Conservation (phyloP, 306 rosid genomes). For the Casuarina glauca region DNA sequence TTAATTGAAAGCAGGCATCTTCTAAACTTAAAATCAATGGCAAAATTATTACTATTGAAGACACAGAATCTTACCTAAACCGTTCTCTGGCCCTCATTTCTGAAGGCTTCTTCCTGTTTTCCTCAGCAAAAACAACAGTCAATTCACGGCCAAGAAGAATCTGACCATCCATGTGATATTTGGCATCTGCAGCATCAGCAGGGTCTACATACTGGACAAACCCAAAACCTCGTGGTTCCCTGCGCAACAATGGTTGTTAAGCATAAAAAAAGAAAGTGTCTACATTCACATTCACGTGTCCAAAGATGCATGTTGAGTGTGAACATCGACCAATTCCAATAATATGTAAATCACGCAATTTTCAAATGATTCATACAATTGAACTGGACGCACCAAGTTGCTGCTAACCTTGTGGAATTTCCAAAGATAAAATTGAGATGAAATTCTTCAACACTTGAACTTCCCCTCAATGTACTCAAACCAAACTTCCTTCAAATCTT, state of each 20-base stretch:
- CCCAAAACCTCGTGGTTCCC: slow-evolving; percentile 97
- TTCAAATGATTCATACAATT: slow-evolving; percentile 36
- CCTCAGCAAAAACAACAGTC: slow-evolving; percentile 98
- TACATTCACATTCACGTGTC: slow-evolving; percentile 18
- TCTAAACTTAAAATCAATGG: neutral
- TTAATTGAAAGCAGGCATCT: neutral
- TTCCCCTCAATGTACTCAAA: slow-evolving; percentile 64
- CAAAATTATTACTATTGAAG: neutral
- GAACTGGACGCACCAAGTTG: slow-evolving; percentile 49
- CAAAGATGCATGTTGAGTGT: slow-evolving; percentile 17
- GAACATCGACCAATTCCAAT: slow-evolving; percentile 27
- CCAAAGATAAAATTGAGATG: slow-evolving; percentile 60
- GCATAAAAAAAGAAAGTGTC: neutral
- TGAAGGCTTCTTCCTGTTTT: slow-evolving; percentile 86
- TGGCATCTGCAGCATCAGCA: slow-evolving; percentile 94
- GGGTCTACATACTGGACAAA: slow-evolving; percentile 93
- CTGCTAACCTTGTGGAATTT: slow-evolving; percentile 76
- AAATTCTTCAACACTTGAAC: slow-evolving; percentile 77
- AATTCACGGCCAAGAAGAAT: slow-evolving; percentile 89
- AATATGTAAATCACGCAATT: slow-evolving; percentile 11
- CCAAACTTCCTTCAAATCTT: slow-evolving; percentile 62
- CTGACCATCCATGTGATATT: slow-evolving; percentile 94
- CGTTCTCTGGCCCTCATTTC: slow-evolving; percentile 82
- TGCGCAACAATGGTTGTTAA: slow-evolving; percentile 28
- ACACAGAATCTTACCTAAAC: slow-evolving; percentile 38